A percentile compares a stretch with the other conserved stretches of the same genome.
Evolutionary conservation across 345 rosid species (phyloP).

Genomic region (Salix koriyanagi): DNA sequence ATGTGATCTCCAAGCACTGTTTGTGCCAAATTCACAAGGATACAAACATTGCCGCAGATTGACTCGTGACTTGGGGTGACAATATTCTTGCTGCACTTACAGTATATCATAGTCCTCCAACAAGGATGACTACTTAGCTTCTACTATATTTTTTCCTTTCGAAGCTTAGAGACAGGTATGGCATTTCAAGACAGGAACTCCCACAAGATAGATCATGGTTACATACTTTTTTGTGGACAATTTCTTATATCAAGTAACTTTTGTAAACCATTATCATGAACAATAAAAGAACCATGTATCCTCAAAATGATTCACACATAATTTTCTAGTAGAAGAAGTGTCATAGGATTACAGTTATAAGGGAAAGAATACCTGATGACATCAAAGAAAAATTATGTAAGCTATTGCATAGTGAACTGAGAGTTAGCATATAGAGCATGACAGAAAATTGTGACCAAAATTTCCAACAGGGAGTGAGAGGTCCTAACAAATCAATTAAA

Average conservation of each 20-base stretch:
- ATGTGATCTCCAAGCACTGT: background rate
- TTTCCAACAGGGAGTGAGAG: no score
- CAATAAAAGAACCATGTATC: background rate
- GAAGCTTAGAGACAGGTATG: background rate
- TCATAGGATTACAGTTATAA: background rate
- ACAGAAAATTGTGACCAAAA: background rate
- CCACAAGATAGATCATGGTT: background rate
- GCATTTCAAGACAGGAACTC: background rate
- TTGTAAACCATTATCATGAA: background rate
- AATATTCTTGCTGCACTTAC: background rate
- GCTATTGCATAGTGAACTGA: background rate
- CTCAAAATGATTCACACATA: background rate
- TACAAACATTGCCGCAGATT: background rate
- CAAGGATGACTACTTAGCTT: background rate
- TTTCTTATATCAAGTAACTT: background rate
- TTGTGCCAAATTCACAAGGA: background rate
- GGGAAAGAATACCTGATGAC: background rate
- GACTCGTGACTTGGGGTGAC: background rate
- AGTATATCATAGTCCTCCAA: background rate
- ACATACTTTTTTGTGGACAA: background rate
- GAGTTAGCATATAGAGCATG: background rate
- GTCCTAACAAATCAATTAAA: no score
- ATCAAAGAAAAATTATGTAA: background rate
- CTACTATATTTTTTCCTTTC: background rate
- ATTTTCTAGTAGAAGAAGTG: background rate